Conservation (phyloP, 345 rosid species). For the Cardiospermum halicacabum region DNA sequence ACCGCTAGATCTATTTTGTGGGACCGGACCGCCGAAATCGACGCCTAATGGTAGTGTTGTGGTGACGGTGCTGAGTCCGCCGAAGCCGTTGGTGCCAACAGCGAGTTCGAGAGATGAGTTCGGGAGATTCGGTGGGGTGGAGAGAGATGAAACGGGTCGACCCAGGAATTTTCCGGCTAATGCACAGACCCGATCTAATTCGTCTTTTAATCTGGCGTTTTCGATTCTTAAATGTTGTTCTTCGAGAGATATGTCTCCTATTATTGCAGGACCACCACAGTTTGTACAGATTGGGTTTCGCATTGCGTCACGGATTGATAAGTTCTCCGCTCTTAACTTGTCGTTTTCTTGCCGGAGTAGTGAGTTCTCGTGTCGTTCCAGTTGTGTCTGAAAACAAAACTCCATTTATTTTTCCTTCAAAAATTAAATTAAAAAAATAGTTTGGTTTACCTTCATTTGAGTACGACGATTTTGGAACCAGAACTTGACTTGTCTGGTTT, state of each 20-base stretch:
- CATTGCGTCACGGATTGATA: conserved; percentile 91
- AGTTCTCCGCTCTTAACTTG: conserved; percentile 81
- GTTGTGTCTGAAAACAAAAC: conserved; percentile 58
- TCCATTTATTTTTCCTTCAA: no score
- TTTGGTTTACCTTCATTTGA: conserved; percentile 98
- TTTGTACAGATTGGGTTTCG: conserved; percentile 78
- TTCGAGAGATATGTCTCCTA: conserved; percentile 75
- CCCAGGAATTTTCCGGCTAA: conserved; percentile 91
- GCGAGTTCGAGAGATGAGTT: conserved; percentile 79
- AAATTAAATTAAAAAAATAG: no score
- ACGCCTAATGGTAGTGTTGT: conserved; percentile 45
- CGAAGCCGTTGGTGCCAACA: conserved; percentile 63
- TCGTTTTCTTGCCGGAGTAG: conserved; percentile 83
- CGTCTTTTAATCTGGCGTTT: conserved; percentile 80
- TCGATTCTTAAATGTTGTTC: conserved; percentile 89
- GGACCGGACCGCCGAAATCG: conserved; percentile 46
- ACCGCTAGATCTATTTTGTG: conserved; percentile 31
- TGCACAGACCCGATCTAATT: conserved; percentile 76
- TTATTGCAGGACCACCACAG: conserved; percentile 87
- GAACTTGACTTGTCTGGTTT: conserved; percentile 92
- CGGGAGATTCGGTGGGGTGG: conserved; percentile 46
- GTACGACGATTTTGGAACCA: conserved; percentile 99
- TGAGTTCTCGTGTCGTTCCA: conserved; percentile 87
- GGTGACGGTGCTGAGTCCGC: conserved; percentile 31
- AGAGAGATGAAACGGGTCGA: conserved; percentile 55